Evolutionary conservation across 176 grass and related monocot genomes (phyloP).

Genomic region (Eleusine indica): DNA sequence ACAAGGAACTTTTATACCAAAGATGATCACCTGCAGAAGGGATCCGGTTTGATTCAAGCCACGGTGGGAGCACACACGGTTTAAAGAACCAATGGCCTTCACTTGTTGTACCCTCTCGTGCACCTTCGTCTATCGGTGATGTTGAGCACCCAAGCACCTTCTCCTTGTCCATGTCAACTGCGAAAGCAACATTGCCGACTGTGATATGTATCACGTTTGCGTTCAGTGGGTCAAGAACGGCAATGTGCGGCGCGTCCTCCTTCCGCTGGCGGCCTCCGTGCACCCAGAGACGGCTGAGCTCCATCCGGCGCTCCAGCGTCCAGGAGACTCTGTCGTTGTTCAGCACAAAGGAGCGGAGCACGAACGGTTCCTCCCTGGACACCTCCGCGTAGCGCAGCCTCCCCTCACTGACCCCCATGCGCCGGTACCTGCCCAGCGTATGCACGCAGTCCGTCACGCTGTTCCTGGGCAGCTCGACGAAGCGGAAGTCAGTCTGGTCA

Average conservation of each 20-base stretch:
- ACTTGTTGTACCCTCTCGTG: background rate
- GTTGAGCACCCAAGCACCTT: background rate
- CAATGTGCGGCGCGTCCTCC: background rate
- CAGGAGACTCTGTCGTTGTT: background rate
- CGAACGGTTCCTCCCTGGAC: background rate
- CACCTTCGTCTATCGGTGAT: background rate
- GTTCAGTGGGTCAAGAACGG: constrained; percentile 9
- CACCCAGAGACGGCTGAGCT: background rate
- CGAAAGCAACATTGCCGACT: background rate
- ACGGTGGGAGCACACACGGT: constrained; percentile 18
- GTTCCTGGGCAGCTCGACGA: constrained; percentile 16
- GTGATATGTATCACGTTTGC: background rate
- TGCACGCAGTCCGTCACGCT: background rate
- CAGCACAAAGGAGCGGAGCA: constrained; percentile 28
- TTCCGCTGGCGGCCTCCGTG: background rate
- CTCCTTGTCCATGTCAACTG: constrained; percentile 21
- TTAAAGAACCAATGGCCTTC: background rate
- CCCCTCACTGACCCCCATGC: constrained; percentile 20
- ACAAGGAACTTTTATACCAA: no score
- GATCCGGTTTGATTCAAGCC: constrained; percentile 17
- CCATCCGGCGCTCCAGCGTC: constrained; percentile 15
- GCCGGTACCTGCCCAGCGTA: background rate
- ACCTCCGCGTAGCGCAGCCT: constrained; percentile 34
- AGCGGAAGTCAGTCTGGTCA: constrained; percentile 11
- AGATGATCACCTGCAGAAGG: constrained; percentile 30